Evolutionary conservation across 2,329 filamentous ascomycete species (phyloP).

Genomic region (Cladophialophora bantiana): DNA sequence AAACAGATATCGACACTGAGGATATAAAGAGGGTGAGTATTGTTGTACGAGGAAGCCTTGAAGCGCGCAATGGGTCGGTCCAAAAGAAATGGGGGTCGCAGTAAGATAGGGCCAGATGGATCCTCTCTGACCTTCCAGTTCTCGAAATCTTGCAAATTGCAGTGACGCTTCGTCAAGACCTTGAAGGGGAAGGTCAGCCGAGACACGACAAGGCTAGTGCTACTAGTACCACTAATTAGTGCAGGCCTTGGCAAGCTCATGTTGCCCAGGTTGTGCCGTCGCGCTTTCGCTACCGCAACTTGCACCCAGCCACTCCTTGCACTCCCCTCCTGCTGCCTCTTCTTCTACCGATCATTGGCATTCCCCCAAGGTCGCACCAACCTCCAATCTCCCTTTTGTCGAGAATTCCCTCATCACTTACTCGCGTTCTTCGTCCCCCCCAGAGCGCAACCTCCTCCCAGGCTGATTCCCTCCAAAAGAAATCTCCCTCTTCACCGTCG

Average conservation of each 20-base stretch:
- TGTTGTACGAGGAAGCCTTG: background rate
- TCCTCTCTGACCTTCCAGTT: constrained; percentile 3
- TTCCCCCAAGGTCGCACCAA: too few species aligned
- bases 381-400: too few species aligned
- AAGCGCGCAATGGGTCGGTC: background rate
- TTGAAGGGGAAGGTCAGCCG: constrained; percentile 8
- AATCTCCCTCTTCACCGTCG: background rate
- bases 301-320: too few species aligned
- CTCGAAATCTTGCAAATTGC: constrained; percentile 15
- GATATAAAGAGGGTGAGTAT: background rate
- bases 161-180: constrained; percentile 1
- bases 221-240: background rate
- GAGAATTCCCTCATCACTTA: too few species aligned
- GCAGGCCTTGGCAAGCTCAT: too few species aligned
- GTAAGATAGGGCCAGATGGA: constrained; percentile 7
- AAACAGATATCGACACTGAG: background rate
- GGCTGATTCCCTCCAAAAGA: background rate
- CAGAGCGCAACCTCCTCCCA: background rate
- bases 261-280: too few species aligned
- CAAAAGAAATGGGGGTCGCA: constrained; percentile 1
- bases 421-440: too few species aligned
- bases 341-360: too few species aligned
- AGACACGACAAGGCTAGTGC: background rate
- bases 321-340: too few species aligned
- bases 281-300: too few species aligned